Conservation (phyloP, 1,284 basidiomycete genomes). For the Schizophyllum commune region DNA sequence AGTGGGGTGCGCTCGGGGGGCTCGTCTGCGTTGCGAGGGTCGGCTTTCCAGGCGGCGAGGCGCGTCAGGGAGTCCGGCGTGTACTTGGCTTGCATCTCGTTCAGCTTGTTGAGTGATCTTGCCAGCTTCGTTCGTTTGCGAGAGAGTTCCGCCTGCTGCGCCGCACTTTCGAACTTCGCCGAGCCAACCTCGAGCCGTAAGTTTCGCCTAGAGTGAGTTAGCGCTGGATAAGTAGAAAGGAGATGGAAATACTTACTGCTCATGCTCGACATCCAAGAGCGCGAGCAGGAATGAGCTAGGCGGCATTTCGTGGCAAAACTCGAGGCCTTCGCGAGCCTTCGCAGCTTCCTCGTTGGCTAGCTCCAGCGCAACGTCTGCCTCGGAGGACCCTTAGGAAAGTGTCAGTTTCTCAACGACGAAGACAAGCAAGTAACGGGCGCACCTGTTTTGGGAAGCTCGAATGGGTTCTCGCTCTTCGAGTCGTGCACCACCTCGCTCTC, state of each 20-base stretch:
- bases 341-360: slow-evolving; percentile 11
- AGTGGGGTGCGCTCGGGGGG: slow-evolving; percentile 1
- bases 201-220: background rate
- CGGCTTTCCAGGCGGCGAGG: background rate
- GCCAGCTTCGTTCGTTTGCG: background rate
- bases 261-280: background rate
- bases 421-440: background rate
- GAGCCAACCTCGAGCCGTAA: background rate
- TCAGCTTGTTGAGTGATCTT: background rate
- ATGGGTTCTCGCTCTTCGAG: slow-evolving; percentile 12
- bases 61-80: slow-evolving; percentile 1
- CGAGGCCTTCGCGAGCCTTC: background rate
- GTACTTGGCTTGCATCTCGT: slow-evolving; percentile 1
- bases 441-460: slow-evolving; percentile 8
- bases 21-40: background rate
- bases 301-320: background rate
- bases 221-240: background rate
- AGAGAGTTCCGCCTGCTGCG: background rate
- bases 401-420: too few relatives aligned
- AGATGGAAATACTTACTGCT: background rate
- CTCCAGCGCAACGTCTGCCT: slow-evolving; percentile 6
- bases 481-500: slow-evolving; percentile 15
- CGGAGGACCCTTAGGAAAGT: too few relatives aligned
- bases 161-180: background rate
- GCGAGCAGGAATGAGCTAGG: slow-evolving; percentile 1